phyloP scores from a whole-genome alignment of 1,284 basidiomycete species.

The Marasmius oreades region DNA sequence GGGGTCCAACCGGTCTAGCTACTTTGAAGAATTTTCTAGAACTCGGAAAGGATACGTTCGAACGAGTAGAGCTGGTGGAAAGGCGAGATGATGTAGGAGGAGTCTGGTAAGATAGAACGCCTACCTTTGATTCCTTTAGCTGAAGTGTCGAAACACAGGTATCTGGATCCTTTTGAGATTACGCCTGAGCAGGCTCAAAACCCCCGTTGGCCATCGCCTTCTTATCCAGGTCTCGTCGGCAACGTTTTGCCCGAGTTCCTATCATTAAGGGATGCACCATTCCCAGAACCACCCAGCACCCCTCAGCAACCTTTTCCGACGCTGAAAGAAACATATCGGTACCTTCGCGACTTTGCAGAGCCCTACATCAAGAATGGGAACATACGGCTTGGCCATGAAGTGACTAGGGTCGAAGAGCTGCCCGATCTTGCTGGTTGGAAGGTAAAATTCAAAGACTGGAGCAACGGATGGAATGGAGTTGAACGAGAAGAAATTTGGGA shows the following conservation, averaged over 20 bases:
- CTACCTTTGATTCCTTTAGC: slow-evolving; percentile 3
- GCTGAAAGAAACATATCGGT: slow-evolving; percentile 37
- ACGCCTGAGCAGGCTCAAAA: slow-evolving; percentile 4
- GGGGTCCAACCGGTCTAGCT: slow-evolving; percentile 42
- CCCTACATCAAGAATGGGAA: slow-evolving; percentile 28
- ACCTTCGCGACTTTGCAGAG: slow-evolving; percentile 35
- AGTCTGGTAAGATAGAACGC: slow-evolving; percentile 33
- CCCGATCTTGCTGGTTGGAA: slow-evolving; percentile 32
- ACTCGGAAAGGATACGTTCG: slow-evolving; percentile 28
- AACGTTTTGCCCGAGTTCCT: slow-evolving; percentile 47
- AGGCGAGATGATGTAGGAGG: slow-evolving; percentile 42
- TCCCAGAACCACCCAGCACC: slow-evolving; percentile 26
- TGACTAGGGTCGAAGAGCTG: slow-evolving; percentile 33
- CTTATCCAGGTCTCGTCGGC: slow-evolving; percentile 43
- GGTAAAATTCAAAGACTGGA: slow-evolving; percentile 37
- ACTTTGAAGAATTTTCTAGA: slow-evolving; percentile 39
- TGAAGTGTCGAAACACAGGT: neutral
- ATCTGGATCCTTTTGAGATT: slow-evolving; percentile 5
- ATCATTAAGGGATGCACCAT: slow-evolving; percentile 35
- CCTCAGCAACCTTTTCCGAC: slow-evolving; percentile 41
- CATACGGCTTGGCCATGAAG: slow-evolving; percentile 39
- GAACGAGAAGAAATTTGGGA: slow-evolving; percentile 38
- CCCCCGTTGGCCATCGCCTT: slow-evolving; percentile 40
- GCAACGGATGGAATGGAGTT: slow-evolving; percentile 17
- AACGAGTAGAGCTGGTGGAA: slow-evolving; percentile 39